These are phyloP conservation scores for Chenopodium suecicum DNA, from an alignment of 148 eudicot genomes.

Conservation along the genomic window DNA sequence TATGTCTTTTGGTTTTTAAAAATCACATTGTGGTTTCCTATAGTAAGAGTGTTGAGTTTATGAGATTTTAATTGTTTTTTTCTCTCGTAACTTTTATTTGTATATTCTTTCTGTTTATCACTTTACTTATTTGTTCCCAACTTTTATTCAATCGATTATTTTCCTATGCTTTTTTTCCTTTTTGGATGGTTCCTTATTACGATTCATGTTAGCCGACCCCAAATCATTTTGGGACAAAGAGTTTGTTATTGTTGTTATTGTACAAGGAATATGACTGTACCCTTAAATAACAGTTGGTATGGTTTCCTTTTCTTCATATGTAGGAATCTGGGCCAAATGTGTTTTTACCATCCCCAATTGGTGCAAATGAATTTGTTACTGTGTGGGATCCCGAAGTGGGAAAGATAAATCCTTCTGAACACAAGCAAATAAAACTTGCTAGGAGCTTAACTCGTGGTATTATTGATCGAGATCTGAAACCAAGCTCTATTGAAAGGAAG, in stretches of 20 bases:
- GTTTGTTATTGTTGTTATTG: no score
- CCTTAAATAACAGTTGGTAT: not conserved
- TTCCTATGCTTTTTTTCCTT: no score
- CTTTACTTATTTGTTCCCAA: no score
- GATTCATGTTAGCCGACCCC: no score
- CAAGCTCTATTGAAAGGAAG: constrained; percentile 92
- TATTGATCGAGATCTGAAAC: constrained; percentile 94
- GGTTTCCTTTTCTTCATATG: constrained; percentile 11
- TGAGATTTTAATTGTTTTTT: not conserved
- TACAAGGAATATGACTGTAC: not conserved
- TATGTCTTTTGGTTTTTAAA: not conserved
- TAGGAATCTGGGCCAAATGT: constrained; percentile 95
- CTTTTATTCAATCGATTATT: no score
- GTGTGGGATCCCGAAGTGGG: constrained; percentile 98
- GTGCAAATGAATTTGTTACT: constrained; percentile 89
- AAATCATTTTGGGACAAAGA: no score
- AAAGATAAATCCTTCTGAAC: constrained; percentile 90
- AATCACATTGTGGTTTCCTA: not conserved
- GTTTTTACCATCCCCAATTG: constrained; percentile 75
- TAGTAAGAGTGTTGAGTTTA: not conserved
- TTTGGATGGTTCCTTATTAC: no score
- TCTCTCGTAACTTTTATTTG: no score
- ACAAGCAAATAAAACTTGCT: constrained; percentile 93
- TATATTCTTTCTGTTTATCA: no score
- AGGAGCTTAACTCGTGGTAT: constrained; percentile 94